Percentiles rank a stretch among this genome's conserved stretches.
Evolutionary conservation across 2,329 filamentous ascomycete species (phyloP).

Genomic region (Aureobasidium pullulans): DNA sequence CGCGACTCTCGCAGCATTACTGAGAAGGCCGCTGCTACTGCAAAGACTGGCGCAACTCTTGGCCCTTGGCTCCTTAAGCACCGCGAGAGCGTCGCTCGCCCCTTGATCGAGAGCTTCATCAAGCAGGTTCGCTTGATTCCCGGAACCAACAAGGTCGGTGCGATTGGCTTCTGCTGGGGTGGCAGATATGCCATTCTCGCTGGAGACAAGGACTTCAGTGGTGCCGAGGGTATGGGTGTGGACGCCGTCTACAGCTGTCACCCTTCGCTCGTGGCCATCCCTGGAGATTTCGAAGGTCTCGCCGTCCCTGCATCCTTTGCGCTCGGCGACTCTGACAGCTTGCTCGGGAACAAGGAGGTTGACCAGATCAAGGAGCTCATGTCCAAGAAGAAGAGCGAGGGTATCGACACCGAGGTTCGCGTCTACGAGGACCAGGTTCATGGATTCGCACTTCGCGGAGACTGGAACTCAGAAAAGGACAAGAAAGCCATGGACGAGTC

Average conservation of each 20-base stretch:
- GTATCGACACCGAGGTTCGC: conserved; percentile 31
- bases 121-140: conserved; percentile 31
- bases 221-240: conserved; percentile 26
- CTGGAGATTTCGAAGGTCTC: conserved; percentile 35
- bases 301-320: conserved; percentile 34
- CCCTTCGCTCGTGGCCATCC: conserved; percentile 35
- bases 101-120: conserved; percentile 39
- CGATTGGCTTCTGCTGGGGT: conserved; percentile 44
- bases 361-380: conserved; percentile 35
- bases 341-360: conserved; percentile 32
- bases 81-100: conserved; percentile 35
- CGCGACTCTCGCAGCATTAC: conserved; percentile 30
- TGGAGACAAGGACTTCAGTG: conserved; percentile 20
- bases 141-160: conserved; percentile 38
- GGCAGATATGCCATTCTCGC: conserved; percentile 34
- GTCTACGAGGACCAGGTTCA: conserved; percentile 40
- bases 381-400: conserved; percentile 30
- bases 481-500: conserved; percentile 42
- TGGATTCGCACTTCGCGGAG: conserved; percentile 37
- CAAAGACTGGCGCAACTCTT: conserved; percentile 33
- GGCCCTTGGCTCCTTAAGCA: conserved; percentile 39
- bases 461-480: conserved; percentile 38
- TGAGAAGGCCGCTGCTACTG: conserved; percentile 35
- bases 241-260: conserved; percentile 38
- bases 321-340: conserved; percentile 36